Conservation (phyloP, 495 filamentous ascomycete species). For the Xanthoparmelia taractica region DNA sequence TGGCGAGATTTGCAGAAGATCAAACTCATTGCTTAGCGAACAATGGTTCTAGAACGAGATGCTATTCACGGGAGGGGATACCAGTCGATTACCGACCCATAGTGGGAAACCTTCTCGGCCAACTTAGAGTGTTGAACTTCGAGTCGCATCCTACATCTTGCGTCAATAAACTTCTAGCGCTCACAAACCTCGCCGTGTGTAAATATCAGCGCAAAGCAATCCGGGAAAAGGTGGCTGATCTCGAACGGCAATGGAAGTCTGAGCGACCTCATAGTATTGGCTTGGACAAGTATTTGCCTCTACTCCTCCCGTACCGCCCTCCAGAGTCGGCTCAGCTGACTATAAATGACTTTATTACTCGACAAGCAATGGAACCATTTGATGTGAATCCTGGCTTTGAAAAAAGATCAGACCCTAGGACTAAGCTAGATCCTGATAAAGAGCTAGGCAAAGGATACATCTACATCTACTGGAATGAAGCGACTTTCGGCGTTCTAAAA, state of each 20-base stretch:
- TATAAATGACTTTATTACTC: not conserved
- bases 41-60: not conserved
- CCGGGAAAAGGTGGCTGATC: not conserved
- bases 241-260: not conserved
- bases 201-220: accelerated
- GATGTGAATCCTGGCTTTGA: too few species aligned
- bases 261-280: not conserved
- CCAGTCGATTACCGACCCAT: not conserved
- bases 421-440: too few species aligned
- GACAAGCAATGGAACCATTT: not conserved
- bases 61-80: not conserved
- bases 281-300: not conserved
- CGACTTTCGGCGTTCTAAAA: conserved; percentile 5
- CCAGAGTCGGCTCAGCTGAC: accelerated
- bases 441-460: conserved; percentile 3
- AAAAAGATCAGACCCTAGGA: too few species aligned
- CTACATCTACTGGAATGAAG: conserved; percentile 14
- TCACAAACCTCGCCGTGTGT: not conserved
- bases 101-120: not conserved
- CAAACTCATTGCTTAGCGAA: not conserved
- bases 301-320: not conserved
- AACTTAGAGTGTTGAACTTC: not conserved
- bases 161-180: not conserved
- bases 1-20: not conserved
- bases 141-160: not conserved